phyloP scores from a whole-genome alignment of 129 eudicot genomes.

The Silybum marianum region DNA sequence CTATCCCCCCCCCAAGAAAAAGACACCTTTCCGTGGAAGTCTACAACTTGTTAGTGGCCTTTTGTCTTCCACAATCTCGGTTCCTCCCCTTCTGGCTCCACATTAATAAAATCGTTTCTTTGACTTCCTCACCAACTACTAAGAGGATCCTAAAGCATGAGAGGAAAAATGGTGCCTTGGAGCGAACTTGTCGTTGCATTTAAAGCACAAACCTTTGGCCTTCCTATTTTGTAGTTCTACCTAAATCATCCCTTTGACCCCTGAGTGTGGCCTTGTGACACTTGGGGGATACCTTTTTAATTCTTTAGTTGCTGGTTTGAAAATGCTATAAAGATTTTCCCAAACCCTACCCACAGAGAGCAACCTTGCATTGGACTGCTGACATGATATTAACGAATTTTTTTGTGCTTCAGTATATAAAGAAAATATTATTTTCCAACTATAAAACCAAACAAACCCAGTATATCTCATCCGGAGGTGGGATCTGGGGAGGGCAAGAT shows the following conservation, averaged over 20 bases:
- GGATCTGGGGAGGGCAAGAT: neutral
- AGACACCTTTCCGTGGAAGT: neutral
- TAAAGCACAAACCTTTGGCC: neutral
- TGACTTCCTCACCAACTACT: neutral
- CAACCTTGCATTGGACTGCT: neutral
- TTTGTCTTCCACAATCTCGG: neutral
- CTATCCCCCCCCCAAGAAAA: too few relatives aligned
- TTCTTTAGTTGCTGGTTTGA: neutral
- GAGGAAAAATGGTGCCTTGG: neutral
- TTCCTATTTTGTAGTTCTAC: too few relatives aligned
- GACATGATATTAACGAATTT: neutral
- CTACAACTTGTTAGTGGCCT: neutral
- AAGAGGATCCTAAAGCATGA: neutral
- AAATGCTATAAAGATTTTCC: neutral
- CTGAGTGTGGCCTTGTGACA: too few relatives aligned
- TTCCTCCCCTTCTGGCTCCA: neutral
- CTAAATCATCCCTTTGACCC: too few relatives aligned
- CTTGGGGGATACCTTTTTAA: too few relatives aligned
- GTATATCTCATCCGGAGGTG: neutral
- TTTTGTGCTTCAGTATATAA: neutral
- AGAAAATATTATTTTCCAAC: neutral
- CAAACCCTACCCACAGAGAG: neutral
- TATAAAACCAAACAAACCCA: neutral
- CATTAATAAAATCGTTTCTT: neutral
- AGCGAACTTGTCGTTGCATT: neutral